Evolutionary conservation across 148 eudicot species (phyloP).

Genomic region (Beta vulgaris): DNA sequence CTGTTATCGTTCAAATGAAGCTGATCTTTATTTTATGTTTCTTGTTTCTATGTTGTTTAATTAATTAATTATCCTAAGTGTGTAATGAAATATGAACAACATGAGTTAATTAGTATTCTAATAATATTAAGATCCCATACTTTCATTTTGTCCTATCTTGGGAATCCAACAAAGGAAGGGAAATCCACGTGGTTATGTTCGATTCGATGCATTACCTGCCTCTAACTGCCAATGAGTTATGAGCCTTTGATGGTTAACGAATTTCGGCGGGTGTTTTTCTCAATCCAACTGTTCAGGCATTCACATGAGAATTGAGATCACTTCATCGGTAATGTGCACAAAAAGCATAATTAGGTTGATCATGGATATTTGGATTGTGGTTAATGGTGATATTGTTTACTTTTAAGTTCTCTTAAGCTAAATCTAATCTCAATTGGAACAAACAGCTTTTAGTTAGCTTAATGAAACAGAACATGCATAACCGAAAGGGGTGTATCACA

Average conservation of each 20-base stretch:
- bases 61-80: not conserved
- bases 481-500: no score
- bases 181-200: conserved; percentile 30
- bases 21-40: not conserved
- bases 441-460: no score
- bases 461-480: no score
- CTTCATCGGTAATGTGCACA: no score
- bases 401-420: no score
- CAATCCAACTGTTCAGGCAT: conserved; percentile 7
- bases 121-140: conserved; percentile 27
- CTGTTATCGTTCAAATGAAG: conserved; percentile 31
- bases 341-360: no score
- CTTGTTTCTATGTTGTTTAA: not conserved
- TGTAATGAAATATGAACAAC: conserved; percentile 4
- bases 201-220: conserved; percentile 37
- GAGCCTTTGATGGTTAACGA: conserved; percentile 23
- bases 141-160: conserved; percentile 27
- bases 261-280: conserved; percentile 21
- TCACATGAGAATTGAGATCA: conserved; percentile 26
- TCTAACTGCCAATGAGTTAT: conserved; percentile 15
- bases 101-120: not conserved
- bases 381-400: no score
- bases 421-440: no score
- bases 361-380: no score
- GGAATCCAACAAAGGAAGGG: conserved; percentile 29